phyloP scores from a whole-genome alignment of 768 basidiomycete species.

The Lactarius deliciosus region DNA sequence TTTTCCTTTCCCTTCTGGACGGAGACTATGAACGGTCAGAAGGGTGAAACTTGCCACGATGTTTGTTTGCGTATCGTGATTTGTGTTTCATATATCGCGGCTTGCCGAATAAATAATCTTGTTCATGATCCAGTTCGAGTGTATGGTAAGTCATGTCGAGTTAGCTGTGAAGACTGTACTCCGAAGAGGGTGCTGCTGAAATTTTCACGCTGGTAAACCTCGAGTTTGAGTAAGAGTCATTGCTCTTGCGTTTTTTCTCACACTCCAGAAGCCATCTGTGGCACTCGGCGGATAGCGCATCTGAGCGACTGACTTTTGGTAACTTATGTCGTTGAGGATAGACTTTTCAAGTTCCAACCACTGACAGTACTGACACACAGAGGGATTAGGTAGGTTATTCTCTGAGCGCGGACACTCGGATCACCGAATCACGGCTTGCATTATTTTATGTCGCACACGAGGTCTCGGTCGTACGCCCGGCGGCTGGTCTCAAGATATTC shows the following conservation, averaged over 20 bases:
- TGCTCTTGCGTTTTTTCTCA: no score
- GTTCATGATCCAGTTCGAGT: neutral
- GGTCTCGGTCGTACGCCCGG: no score
- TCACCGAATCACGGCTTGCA: no score
- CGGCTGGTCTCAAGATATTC: no score
- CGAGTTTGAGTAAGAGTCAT: slow-evolving; percentile 37
- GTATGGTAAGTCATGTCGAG: neutral
- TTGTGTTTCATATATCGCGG: neutral
- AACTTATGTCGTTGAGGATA: neutral
- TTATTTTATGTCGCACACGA: no score
- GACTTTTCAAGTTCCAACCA: no score
- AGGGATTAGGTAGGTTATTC: no score
- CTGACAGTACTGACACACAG: no score
- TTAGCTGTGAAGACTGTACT: neutral
- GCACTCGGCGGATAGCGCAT: slow-evolving; percentile 45
- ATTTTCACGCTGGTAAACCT: slow-evolving; percentile 39
- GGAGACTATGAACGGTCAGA: neutral
- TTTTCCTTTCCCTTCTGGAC: neutral
- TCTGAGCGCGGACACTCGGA: no score
- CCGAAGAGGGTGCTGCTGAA: slow-evolving; percentile 36
- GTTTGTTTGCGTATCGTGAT: neutral
- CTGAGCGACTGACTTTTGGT: slow-evolving; percentile 45
- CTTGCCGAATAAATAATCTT: neutral
- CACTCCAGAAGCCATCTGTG: slow-evolving; percentile 37
- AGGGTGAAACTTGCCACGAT: neutral